These are phyloP conservation scores for Centaurea solstitialis DNA, from an alignment of 129 eudicot species.

Conservation along the genomic window DNA sequence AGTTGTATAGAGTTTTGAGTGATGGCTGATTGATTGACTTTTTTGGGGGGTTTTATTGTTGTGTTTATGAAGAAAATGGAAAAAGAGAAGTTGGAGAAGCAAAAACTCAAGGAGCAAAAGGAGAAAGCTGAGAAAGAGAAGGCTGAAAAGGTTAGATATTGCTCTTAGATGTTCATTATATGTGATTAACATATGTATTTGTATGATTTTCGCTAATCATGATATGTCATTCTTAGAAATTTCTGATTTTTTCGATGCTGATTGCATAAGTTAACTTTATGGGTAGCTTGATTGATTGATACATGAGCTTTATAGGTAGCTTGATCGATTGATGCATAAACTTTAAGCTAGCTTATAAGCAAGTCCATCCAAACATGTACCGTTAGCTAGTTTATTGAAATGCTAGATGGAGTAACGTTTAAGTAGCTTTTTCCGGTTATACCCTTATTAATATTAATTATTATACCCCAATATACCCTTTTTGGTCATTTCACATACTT, in stretches of 20 bases:
- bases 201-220: not conserved
- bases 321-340: too few relatives aligned
- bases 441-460: too few relatives aligned
- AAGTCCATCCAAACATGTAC: too few relatives aligned
- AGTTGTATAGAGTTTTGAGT: not conserved
- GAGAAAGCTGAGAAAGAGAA: constrained; percentile 79
- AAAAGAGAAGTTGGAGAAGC: constrained; percentile 73
- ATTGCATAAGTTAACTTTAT: too few relatives aligned
- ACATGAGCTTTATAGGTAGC: too few relatives aligned
- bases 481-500: too few relatives aligned
- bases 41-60: constrained; percentile 13
- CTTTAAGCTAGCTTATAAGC: too few relatives aligned
- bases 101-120: constrained; percentile 60
- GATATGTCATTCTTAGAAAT: not conserved
- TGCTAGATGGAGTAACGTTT: too few relatives aligned
- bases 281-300: not conserved
- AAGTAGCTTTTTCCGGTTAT: too few relatives aligned
- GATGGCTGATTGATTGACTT: constrained; percentile 15
- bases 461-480: too few relatives aligned
- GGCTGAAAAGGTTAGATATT: constrained; percentile 54
- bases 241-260: too few relatives aligned
- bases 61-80: constrained; percentile 61
- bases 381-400: too few relatives aligned
- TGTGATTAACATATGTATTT: not conserved
- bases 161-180: not conserved